Conservation (phyloP, 352 stramenopile species). For the Pythium insidiosum region DNA sequence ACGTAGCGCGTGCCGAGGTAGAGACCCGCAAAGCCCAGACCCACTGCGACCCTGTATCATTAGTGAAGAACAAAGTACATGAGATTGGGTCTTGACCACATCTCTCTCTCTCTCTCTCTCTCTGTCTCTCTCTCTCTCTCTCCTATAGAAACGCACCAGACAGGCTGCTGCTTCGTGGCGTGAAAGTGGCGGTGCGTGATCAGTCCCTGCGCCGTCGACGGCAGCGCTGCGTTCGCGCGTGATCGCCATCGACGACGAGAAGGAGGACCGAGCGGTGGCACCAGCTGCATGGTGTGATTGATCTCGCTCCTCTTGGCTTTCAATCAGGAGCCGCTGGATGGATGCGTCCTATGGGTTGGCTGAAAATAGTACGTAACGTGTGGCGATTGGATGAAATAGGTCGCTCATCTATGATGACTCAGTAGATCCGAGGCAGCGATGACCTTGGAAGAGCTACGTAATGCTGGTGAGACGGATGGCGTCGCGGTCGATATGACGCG, state of each 20-base stretch:
- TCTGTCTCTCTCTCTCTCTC: background rate
- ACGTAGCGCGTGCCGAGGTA: conserved; percentile 53
- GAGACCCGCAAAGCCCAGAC: conserved; percentile 29
- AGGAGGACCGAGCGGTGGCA: too few species aligned
- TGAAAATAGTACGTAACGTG: too few species aligned
- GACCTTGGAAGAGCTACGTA: conserved; percentile 31
- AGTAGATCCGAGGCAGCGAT: conserved; percentile 36
- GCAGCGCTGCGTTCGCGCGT: conserved; percentile 1
- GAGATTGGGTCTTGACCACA: too few species aligned
- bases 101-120: too few species aligned
- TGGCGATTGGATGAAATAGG: background rate
- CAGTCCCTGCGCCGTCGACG: background rate
- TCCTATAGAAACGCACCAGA: conserved; percentile 21
- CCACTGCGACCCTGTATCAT: conserved; percentile 22
- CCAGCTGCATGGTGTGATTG: too few species aligned
- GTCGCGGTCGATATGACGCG: conserved; percentile 2
- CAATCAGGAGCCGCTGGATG: too few species aligned
- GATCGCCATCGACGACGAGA: conserved; percentile 1
- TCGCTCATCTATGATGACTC: background rate
- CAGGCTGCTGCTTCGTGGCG: conserved; percentile 35
- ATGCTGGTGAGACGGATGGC: background rate
- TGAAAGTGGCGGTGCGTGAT: conserved; percentile 31
- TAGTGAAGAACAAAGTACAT: too few species aligned
- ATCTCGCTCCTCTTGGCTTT: too few species aligned
- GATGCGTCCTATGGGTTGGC: too few species aligned